Evolutionary conservation across 148 eudicot genomes (phyloP).

Genomic region (Silene conica): DNA sequence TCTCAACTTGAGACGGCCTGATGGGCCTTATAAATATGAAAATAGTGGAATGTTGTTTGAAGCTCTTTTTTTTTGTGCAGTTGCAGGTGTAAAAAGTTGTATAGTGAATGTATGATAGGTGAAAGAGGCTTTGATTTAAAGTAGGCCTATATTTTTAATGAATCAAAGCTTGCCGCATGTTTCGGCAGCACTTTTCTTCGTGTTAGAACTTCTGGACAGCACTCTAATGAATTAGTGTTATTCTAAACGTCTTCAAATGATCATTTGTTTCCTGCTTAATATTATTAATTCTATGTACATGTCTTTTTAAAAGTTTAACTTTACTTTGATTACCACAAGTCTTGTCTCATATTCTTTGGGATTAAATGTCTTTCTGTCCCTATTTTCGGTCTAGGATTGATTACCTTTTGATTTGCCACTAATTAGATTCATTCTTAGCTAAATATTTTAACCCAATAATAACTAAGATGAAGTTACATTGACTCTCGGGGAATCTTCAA

Average conservation of each 20-base stretch:
- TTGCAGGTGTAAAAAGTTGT: constrained; percentile 2
- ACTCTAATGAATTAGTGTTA: not conserved
- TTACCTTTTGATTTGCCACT: not conserved
- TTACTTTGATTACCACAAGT: not conserved
- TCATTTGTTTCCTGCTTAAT: not conserved
- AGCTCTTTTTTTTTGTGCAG: not conserved
- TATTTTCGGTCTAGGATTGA: not conserved
- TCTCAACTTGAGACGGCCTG: no score
- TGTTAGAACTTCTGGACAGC: not conserved
- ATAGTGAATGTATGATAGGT: not conserved
- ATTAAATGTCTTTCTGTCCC: not conserved
- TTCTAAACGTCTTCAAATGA: not conserved
- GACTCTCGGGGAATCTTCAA: no score
- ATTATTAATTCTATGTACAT: not conserved
- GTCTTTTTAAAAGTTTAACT: not conserved
- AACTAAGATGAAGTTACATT: no score
- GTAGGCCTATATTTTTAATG: not conserved
- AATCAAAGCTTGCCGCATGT: not conserved
- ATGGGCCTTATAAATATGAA: not conserved
- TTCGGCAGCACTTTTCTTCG: not conserved
- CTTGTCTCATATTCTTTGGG: not conserved
- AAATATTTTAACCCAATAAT: not conserved
- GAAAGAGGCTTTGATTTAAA: not conserved
- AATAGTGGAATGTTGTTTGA: constrained; percentile 11
- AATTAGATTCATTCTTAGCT: not conserved